These are phyloP conservation scores for Antarctomyces pellizariae DNA, from an alignment of 495 filamentous ascomycete species.

Conservation along the genomic window DNA sequence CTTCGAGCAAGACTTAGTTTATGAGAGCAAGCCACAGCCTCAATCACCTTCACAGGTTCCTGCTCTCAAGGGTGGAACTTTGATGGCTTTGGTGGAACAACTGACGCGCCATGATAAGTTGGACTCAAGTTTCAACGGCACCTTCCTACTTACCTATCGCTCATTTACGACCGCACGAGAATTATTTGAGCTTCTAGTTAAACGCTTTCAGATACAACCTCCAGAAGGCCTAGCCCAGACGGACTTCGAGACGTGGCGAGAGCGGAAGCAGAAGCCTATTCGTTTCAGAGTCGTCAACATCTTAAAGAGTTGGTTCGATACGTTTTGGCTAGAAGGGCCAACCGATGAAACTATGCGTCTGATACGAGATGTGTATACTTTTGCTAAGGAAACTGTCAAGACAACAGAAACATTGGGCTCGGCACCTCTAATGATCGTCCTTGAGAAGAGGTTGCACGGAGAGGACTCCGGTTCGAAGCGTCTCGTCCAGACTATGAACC, in stretches of 20 bases:
- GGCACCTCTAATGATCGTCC: slow-evolving; percentile 48
- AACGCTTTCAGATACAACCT: slow-evolving; percentile 78
- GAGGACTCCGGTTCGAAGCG: slow-evolving; percentile 73
- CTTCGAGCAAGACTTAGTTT: slow-evolving; percentile 72
- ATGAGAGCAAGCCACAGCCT: slow-evolving; percentile 51
- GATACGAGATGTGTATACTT: slow-evolving; percentile 68
- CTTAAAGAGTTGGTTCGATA: slow-evolving; percentile 92
- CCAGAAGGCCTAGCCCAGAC: slow-evolving; percentile 52
- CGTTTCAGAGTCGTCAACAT: slow-evolving; percentile 93
- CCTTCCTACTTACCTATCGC: slow-evolving; percentile 87
- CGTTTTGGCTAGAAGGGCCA: slow-evolving; percentile 91
- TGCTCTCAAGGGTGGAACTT: slow-evolving; percentile 63
- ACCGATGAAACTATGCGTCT: slow-evolving; percentile 65
- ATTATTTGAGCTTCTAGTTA: slow-evolving; percentile 78
- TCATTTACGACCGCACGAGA: slow-evolving; percentile 83
- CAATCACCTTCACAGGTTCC: too few species aligned
- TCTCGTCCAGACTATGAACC: slow-evolving; percentile 63
- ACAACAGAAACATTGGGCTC: slow-evolving; percentile 81
- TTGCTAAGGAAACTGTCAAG: slow-evolving; percentile 78
- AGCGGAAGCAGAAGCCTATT: slow-evolving; percentile 87
- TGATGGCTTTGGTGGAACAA: slow-evolving; percentile 84
- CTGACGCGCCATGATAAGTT: slow-evolving; percentile 87
- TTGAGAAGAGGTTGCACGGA: slow-evolving; percentile 70
- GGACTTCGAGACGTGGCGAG: slow-evolving; percentile 73
- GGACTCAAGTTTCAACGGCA: slow-evolving; percentile 90